phyloP scores from a whole-genome alignment of 768 basidiomycete species.

The Chalciporus chontae region DNA sequence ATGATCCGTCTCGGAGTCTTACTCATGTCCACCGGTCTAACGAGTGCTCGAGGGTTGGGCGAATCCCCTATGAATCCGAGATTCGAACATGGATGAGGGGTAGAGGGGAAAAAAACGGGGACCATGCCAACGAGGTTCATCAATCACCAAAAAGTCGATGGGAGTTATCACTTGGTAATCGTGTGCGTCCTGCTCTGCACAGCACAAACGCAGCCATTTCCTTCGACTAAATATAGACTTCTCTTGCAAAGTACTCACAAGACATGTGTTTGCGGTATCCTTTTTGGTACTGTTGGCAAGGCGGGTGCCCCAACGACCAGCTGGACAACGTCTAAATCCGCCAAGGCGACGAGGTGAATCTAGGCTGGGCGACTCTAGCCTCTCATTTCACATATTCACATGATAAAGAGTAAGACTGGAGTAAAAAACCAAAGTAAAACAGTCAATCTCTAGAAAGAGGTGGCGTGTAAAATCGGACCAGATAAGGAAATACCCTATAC shows the following conservation, averaged over 20 bases:
- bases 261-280: neutral
- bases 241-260: neutral
- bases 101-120: slow-evolving; percentile 13
- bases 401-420: neutral
- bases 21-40: too few relatives aligned
- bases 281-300: neutral
- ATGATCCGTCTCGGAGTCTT: too few relatives aligned
- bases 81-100: slow-evolving; percentile 15
- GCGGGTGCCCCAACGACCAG: too few relatives aligned
- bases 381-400: slow-evolving; percentile 10
- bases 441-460: slow-evolving; percentile 6
- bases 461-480: slow-evolving; percentile 22
- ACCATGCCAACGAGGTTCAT: slow-evolving; percentile 19
- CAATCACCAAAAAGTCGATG: slow-evolving; percentile 11
- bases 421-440: neutral
- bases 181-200: neutral
- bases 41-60: neutral
- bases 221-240: slow-evolving; percentile 7
- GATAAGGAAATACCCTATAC: slow-evolving; percentile 29
- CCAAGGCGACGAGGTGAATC: neutral
- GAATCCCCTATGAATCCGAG: slow-evolving; percentile 12
- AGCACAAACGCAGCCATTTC: neutral
- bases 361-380: slow-evolving; percentile 1
- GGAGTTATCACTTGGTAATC: neutral
- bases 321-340: neutral